Evolutionary conservation across 2,329 filamentous ascomycete genomes (phyloP).

Genomic region (Clathrospora elynae): DNA sequence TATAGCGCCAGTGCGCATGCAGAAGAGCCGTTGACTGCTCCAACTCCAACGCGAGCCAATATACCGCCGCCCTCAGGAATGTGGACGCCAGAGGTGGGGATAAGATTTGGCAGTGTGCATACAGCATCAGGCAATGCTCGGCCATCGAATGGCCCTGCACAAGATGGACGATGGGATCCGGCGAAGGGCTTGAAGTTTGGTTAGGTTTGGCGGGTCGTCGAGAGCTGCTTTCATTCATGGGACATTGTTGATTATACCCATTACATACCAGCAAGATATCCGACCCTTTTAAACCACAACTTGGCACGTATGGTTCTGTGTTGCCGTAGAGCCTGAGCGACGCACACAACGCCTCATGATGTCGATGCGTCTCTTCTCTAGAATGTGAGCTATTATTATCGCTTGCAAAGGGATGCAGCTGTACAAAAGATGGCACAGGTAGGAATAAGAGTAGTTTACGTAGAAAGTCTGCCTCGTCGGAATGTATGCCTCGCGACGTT

Average conservation of each 20-base stretch:
- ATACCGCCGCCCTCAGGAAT: conserved; percentile 56
- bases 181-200: conserved; percentile 49
- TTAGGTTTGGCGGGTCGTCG: conserved; percentile 17
- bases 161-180: conserved; percentile 50
- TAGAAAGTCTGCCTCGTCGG: conserved; percentile 33
- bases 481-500: conserved; percentile 30
- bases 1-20: conserved; percentile 56
- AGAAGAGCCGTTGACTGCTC: conserved; percentile 61
- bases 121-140: conserved; percentile 38
- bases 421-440: no score
- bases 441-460: no score
- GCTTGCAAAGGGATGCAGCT: conserved; percentile 9
- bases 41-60: conserved; percentile 49
- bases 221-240: neutral
- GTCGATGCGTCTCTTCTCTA: no score
- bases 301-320: no score
- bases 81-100: conserved; percentile 82
- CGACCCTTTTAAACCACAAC: no score
- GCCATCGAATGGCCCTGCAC: conserved; percentile 41
- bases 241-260: conserved; percentile 6
- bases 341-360: no score
- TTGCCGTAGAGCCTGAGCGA: no score
- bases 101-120: conserved; percentile 68
- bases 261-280: neutral
- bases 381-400: conserved; percentile 20